Conservation (phyloP, 2,329 filamentous ascomycete genomes). For the Trichophyton mentagrophytes region DNA sequence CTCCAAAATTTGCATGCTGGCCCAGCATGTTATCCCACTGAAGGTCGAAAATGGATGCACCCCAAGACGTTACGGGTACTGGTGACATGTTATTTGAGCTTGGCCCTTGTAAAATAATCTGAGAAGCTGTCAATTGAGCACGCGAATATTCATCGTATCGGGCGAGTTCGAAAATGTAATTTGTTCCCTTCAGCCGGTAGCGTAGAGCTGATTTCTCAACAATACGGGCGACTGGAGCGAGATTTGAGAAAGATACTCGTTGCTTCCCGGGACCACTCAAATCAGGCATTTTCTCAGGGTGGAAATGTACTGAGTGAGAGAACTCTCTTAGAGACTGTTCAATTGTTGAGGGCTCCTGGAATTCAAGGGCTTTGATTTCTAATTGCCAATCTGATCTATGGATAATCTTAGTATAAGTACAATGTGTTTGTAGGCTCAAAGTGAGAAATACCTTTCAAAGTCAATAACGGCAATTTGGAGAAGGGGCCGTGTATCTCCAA, state of each 20-base stretch:
- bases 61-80: slow-evolving; percentile 24
- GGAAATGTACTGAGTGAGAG: slow-evolving; percentile 20
- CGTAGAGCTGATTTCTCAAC: slow-evolving; percentile 29
- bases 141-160: slow-evolving; percentile 29
- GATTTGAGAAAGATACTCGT: slow-evolving; percentile 21
- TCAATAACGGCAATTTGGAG: slow-evolving; percentile 28
- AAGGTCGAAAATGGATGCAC: slow-evolving; percentile 25
- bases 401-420: not conserved
- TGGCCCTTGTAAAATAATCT: not conserved
- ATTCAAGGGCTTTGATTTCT: slow-evolving; percentile 29
- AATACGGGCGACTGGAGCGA: slow-evolving; percentile 21
- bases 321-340: slow-evolving; percentile 20
- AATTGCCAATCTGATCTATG: slow-evolving; percentile 30
- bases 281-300: slow-evolving; percentile 13
- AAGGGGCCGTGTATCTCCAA: slow-evolving; percentile 17
- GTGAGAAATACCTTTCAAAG: slow-evolving; percentile 22
- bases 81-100: slow-evolving; percentile 14
- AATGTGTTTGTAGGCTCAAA: not conserved
- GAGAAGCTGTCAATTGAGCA: not conserved
- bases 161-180: slow-evolving; percentile 32
- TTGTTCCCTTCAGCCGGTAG: slow-evolving; percentile 29
- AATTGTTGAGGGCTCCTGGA: slow-evolving; percentile 22
- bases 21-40: slow-evolving; percentile 32
- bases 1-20: slow-evolving; percentile 23
- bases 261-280: slow-evolving; percentile 19